Evolutionary conservation across 768 basidiomycete species (phyloP).

Genomic region (Suillus spraguei): DNA sequence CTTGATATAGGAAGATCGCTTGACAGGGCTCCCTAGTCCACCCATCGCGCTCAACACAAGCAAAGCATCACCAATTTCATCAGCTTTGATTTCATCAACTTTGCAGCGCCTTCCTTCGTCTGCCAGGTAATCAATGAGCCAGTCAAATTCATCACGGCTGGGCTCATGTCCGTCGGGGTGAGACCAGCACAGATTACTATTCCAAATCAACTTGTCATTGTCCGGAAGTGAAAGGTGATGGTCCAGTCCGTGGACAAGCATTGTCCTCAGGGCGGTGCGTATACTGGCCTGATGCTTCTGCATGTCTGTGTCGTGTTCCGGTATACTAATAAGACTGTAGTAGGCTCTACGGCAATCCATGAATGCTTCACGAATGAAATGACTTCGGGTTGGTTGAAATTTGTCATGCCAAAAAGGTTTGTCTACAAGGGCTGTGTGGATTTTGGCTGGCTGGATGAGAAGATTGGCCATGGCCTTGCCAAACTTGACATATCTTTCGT

Average conservation of each 20-base stretch:
- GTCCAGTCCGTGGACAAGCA: not conserved
- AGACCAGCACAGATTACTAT: not conserved
- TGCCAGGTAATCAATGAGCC: not conserved
- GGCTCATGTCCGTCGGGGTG: not conserved
- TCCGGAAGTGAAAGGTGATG: not conserved
- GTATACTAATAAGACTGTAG: too few species aligned
- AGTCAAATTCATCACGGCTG: not conserved
- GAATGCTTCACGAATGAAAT: conserved; percentile 1
- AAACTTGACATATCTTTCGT: not conserved
- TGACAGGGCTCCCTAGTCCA: not conserved
- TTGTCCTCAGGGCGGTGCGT: not conserved
- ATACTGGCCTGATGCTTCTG: not conserved
- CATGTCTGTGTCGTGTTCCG: not conserved
- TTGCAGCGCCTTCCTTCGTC: not conserved
- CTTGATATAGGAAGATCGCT: not conserved
- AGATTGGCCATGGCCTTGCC: conserved; percentile 3
- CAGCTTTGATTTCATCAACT: not conserved
- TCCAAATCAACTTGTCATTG: not conserved
- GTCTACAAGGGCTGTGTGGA: too few species aligned
- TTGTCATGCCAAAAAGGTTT: too few species aligned
- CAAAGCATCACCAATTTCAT: not conserved
- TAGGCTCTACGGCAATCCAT: not conserved
- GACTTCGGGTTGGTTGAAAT: too few species aligned
- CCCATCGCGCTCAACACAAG: not conserved
- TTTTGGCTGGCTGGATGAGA: not conserved